Percentiles rank a stretch among this genome's conserved stretches.
Evolutionary conservation across 2,329 filamentous ascomycete species (phyloP).

Genomic region (Fusarium virguliforme): DNA sequence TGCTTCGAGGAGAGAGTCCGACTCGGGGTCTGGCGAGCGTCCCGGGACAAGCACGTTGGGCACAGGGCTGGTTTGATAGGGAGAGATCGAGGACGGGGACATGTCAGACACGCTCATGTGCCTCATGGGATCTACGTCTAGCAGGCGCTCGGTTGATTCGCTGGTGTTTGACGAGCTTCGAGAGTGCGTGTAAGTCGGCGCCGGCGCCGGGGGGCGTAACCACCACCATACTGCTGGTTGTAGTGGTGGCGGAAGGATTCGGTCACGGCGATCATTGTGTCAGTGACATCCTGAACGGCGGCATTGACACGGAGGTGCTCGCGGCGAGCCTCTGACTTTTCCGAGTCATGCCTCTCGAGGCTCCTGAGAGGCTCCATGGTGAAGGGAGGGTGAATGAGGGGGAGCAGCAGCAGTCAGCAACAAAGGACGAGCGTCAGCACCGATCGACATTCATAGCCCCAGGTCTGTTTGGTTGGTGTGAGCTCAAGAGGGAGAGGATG

Average conservation of each 20-base stretch:
- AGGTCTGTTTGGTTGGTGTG: neutral
- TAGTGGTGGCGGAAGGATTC: slow-evolving; percentile 50
- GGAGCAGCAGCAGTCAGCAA: slow-evolving; percentile 35
- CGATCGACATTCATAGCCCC: slow-evolving; percentile 30
- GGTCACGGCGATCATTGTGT: slow-evolving; percentile 50
- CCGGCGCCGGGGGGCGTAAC: slow-evolving; percentile 39
- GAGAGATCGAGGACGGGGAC: slow-evolving; percentile 39
- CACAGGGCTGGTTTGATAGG: slow-evolving; percentile 26
- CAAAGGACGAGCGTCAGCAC: slow-evolving; percentile 25
- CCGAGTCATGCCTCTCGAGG: slow-evolving; percentile 40
- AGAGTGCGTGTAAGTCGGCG: slow-evolving; percentile 45
- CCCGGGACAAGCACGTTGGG: slow-evolving; percentile 27
- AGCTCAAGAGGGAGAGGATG: neutral
- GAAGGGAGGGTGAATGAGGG: slow-evolving; percentile 15
- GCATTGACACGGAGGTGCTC: slow-evolving; percentile 36
- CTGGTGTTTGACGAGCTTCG: slow-evolving; percentile 46
- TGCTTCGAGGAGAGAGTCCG: slow-evolving; percentile 41
- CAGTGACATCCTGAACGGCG: slow-evolving; percentile 43
- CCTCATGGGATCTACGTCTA: slow-evolving; percentile 40
- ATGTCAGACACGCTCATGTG: slow-evolving; percentile 43
- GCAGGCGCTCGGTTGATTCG: slow-evolving; percentile 41
- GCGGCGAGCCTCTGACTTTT: slow-evolving; percentile 45
- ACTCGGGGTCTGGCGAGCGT: slow-evolving; percentile 28
- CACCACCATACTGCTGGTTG: slow-evolving; percentile 37
- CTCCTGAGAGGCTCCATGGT: slow-evolving; percentile 45